These are phyloP conservation scores for Medicago arabica DNA, from an alignment of 306 rosid species.

Conservation along the genomic window DNA sequence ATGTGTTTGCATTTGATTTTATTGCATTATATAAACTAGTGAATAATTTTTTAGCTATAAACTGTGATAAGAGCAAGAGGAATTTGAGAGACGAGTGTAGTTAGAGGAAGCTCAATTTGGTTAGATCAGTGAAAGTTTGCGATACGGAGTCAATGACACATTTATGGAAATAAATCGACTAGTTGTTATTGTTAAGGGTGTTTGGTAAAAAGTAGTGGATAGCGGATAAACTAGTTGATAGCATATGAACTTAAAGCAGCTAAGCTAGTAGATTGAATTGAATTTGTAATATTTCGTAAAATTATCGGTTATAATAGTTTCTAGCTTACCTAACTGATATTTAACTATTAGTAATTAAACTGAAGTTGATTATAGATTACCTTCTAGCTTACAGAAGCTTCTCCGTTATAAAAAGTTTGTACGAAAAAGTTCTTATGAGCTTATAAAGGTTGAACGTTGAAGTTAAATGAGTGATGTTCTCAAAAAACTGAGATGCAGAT, in stretches of 20 bases:
- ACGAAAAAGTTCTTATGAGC: background rate
- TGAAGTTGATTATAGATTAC: background rate
- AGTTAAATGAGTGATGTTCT: background rate
- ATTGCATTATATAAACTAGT: background rate
- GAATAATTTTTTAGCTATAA: conserved; percentile 12
- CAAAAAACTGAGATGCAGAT: background rate
- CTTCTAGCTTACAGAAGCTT: background rate
- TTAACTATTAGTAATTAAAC: background rate
- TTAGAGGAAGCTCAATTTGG: conserved; percentile 6
- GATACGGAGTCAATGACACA: background rate
- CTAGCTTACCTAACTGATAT: background rate
- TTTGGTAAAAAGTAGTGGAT: too few species aligned
- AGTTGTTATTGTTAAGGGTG: background rate
- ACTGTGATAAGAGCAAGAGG: background rate
- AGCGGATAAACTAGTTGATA: too few species aligned
- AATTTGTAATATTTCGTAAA: too few species aligned
- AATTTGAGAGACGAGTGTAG: background rate
- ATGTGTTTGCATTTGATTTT: background rate
- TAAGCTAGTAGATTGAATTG: too few species aligned
- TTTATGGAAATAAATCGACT: background rate
- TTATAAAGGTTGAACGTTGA: background rate
- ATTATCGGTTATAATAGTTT: too few species aligned
- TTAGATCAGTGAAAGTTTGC: conserved; percentile 2
- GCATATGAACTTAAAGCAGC: too few species aligned
- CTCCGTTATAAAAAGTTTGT: background rate